These are phyloP conservation scores for Athelia psychrophila DNA, from an alignment of 1,284 basidiomycete genomes.

Conservation along the genomic window DNA sequence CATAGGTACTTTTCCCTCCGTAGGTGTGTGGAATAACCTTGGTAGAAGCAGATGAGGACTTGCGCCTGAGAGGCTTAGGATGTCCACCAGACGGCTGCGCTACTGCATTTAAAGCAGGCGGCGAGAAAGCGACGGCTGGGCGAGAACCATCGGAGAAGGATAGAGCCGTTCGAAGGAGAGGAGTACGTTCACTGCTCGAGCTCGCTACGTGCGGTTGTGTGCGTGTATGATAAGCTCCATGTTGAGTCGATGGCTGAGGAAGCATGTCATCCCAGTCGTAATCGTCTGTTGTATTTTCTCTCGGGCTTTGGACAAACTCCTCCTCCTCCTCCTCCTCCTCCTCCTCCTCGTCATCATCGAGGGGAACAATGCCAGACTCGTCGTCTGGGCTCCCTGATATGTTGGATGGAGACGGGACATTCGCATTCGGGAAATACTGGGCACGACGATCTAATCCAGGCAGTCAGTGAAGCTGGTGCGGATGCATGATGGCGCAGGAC, in stretches of 20 bases:
- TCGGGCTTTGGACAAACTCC: conserved; percentile 16
- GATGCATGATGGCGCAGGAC: conserved; percentile 8
- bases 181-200: conserved; percentile 27
- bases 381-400: conserved; percentile 35
- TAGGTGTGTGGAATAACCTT: conserved; percentile 26
- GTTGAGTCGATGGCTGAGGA: conserved; percentile 10
- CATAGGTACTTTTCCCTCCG: conserved; percentile 70
- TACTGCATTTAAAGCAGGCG: neutral
- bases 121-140: conserved; percentile 13
- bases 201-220: neutral
- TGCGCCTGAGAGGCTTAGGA: conserved; percentile 14
- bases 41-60: conserved; percentile 26
- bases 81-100: neutral
- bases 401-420: conserved; percentile 47
- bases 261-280: conserved; percentile 44
- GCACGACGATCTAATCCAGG: conserved; percentile 53
- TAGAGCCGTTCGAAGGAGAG: conserved; percentile 40
- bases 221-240: conserved; percentile 6
- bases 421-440: conserved; percentile 60
- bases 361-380: conserved; percentile 13
- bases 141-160: conserved; percentile 26
- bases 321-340: conserved; percentile 27
- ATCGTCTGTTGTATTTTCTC: conserved; percentile 30
- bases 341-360: conserved; percentile 23
- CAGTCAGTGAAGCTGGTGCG: conserved; percentile 1